phyloP scores from a whole-genome alignment of 1,284 basidiomycete species.

The Microbotryum scabiosae region DNA sequence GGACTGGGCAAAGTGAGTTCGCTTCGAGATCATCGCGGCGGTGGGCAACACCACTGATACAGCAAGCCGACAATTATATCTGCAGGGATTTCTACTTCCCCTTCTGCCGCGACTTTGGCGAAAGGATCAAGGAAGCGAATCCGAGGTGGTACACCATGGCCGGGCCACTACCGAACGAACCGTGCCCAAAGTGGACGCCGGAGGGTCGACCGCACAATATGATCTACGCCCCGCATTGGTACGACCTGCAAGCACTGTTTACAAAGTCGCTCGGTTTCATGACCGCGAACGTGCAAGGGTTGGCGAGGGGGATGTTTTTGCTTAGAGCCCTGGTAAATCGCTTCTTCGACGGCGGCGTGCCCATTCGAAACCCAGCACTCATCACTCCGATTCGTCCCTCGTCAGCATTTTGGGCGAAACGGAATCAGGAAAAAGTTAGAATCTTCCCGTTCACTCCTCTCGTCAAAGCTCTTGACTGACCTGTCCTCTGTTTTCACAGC shows the following conservation, averaged over 20 bases:
- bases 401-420: slow-evolving; percentile 66
- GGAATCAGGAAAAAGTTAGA: slow-evolving; percentile 62
- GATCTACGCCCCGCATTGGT: slow-evolving; percentile 89
- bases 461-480: not conserved
- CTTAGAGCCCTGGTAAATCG: slow-evolving; percentile 51
- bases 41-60: too few relatives aligned
- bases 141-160: slow-evolving; percentile 54
- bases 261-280: slow-evolving; percentile 70
- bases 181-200: slow-evolving; percentile 40
- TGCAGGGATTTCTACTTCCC: slow-evolving; percentile 65
- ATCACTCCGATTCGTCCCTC: not conserved
- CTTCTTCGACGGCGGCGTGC: too few relatives aligned
- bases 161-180: slow-evolving; percentile 86
- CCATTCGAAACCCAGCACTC: not conserved
- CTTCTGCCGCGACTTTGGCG: slow-evolving; percentile 63
- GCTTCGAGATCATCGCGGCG: not conserved
- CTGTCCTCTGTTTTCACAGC: slow-evolving; percentile 15
- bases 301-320: slow-evolving; percentile 75
- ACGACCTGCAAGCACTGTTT: slow-evolving; percentile 80
- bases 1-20: slow-evolving; percentile 20
- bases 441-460: not conserved
- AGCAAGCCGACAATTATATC: too few relatives aligned
- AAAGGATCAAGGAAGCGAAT: slow-evolving; percentile 47
- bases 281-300: slow-evolving; percentile 79
- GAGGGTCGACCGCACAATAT: slow-evolving; percentile 60